phyloP scores from a whole-genome alignment of 139 green algal species.

The Chlorella vulgaris region DNA sequence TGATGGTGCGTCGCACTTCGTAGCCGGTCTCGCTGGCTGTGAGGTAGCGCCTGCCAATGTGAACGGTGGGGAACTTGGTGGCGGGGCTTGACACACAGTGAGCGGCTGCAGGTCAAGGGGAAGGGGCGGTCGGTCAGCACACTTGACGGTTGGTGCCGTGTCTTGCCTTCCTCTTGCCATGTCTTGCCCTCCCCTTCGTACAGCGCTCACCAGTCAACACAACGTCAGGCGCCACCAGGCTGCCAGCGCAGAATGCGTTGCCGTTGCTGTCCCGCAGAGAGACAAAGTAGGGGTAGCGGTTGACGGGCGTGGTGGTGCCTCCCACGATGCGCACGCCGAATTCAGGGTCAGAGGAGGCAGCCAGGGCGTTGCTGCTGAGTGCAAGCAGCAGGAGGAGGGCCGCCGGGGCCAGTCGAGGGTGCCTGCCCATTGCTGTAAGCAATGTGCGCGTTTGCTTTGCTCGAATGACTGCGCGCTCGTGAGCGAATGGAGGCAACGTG shows the following conservation, averaged over 20 bases:
- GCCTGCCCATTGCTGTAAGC: too few species aligned
- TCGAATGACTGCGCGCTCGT: too few species aligned
- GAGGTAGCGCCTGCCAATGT: slow-evolving; percentile 16
- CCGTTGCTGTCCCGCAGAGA: neutral
- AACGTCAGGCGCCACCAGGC: neutral
- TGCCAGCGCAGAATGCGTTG: slow-evolving; percentile 8
- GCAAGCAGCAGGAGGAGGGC: too few species aligned
- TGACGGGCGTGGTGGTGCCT: neutral
- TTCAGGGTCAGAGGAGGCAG: neutral
- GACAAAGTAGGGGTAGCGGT: slow-evolving; percentile 14
- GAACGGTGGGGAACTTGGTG: neutral
- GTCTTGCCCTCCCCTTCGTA: too few species aligned
- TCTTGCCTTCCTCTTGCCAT: too few species aligned
- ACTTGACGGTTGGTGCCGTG: too few species aligned
- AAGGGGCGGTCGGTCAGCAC: neutral
- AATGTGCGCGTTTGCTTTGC: too few species aligned
- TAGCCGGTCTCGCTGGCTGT: neutral
- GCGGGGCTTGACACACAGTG: neutral
- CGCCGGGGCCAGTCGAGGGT: too few species aligned
- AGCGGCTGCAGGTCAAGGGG: neutral
- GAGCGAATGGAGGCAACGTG: too few species aligned
- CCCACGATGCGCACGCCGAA: slow-evolving; percentile 6
- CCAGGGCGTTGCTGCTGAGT: too few species aligned
- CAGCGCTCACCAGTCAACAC: slow-evolving; percentile 1
- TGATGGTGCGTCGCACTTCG: slow-evolving; percentile 1